These are phyloP conservation scores for Mycosphaerella sp. DNA, from an alignment of 2,329 filamentous ascomycete species.

Conservation along the genomic window DNA sequence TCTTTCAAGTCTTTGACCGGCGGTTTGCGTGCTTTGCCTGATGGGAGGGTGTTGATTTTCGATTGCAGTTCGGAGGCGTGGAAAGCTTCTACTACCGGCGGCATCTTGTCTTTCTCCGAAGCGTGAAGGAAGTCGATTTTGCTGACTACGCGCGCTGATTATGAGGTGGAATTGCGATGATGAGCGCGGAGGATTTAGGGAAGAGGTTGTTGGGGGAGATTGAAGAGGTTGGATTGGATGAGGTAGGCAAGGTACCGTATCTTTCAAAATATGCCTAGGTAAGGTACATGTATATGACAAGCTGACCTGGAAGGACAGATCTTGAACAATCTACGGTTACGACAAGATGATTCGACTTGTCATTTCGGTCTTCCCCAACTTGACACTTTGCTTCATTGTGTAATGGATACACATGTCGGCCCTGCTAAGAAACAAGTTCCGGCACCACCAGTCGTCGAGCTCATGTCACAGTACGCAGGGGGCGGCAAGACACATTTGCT, in stretches of 20 bases:
- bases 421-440: constrained; percentile 13
- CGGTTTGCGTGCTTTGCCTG: constrained; percentile 49
- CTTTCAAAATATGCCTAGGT: too few species aligned
- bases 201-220: constrained; percentile 49
- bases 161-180: constrained; percentile 19
- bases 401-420: constrained; percentile 10
- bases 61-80: constrained; percentile 47
- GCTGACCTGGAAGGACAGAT: constrained; percentile 32
- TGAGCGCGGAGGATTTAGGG: constrained; percentile 45
- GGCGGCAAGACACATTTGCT: constrained; percentile 55
- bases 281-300: neutral
- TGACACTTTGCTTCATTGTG: constrained; percentile 36
- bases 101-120: constrained; percentile 39
- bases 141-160: neutral
- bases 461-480: constrained; percentile 47
- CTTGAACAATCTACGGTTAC: constrained; percentile 35
- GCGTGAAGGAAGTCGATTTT: too few species aligned
- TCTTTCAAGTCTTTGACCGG: constrained; percentile 44
- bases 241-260: constrained; percentile 42
- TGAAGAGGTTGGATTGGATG: constrained; percentile 44
- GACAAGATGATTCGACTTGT: constrained; percentile 17
- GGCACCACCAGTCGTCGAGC: constrained; percentile 47
- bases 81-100: constrained; percentile 51
- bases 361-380: constrained; percentile 43
- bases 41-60: constrained; percentile 48